A percentile compares a stretch with the other conserved stretches of the same genome.
Evolutionary conservation across 495 filamentous ascomycete genomes (phyloP).

Genomic region (Jackrogersella minutella): DNA sequence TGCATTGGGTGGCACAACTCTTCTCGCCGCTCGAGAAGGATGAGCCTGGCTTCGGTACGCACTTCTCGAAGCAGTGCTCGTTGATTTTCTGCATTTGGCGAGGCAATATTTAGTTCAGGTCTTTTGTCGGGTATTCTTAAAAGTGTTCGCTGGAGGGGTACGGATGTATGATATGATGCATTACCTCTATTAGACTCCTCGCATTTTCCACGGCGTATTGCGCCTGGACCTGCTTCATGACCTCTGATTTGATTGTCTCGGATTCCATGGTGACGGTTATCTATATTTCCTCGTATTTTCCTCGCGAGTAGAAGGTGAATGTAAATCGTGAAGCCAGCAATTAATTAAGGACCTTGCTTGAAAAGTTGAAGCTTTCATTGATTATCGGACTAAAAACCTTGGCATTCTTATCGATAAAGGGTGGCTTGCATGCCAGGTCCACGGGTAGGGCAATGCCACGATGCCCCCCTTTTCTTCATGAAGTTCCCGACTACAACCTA

Average conservation of each 20-base stretch:
- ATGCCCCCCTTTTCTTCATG: neutral
- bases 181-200: constrained; percentile 74
- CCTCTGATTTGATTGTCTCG: constrained; percentile 64
- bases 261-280: constrained; percentile 52
- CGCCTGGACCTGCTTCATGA: constrained; percentile 78
- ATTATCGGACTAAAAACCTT: constrained; percentile 13
- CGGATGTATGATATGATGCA: constrained; percentile 54
- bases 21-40: constrained; percentile 77
- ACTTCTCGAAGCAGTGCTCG: constrained; percentile 94
- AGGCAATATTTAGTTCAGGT: constrained; percentile 11
- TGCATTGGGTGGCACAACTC: constrained; percentile 83
- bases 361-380: constrained; percentile 32
- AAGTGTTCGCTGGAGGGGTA: neutral
- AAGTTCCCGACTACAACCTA: neutral
- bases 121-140: neutral
- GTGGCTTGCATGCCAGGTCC: constrained; percentile 7
- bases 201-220: constrained; percentile 80
- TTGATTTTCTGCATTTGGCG: constrained; percentile 84
- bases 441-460: too few species aligned
- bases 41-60: constrained; percentile 82
- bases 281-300: neutral
- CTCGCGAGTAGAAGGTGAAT: too few species aligned
- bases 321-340: too few species aligned
- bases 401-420: neutral
- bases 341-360: constrained; percentile 3